These are phyloP conservation scores for Cystoisospora suis DNA, from an alignment of 169 alveolate species.

Conservation along the genomic window DNA sequence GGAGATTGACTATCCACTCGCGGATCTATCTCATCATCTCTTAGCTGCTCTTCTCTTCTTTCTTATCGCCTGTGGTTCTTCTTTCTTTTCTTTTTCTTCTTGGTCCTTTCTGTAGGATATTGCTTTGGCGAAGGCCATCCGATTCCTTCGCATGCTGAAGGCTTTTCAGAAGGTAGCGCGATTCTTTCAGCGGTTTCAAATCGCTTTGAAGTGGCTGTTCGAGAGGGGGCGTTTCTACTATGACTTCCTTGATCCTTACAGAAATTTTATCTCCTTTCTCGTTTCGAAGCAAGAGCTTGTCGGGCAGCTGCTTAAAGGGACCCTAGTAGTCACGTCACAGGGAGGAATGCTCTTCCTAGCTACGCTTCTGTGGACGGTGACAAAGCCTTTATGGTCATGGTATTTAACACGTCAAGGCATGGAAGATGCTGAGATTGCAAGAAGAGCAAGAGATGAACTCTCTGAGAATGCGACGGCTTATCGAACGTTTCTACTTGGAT, in stretches of 20 bases:
- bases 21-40: too few species aligned
- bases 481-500: not conserved
- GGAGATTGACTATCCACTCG: too few species aligned
- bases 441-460: not conserved
- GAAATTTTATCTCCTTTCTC: not conserved
- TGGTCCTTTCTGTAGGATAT: not conserved
- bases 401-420: not conserved
- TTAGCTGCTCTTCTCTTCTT: too few species aligned
- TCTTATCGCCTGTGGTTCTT: too few species aligned
- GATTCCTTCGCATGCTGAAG: conserved; percentile 11
- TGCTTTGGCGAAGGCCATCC: not conserved
- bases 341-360: not conserved
- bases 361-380: not conserved
- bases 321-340: not conserved
- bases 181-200: not conserved
- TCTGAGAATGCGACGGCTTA: not conserved
- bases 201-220: not conserved
- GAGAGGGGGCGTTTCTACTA: not conserved
- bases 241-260: not conserved
- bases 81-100: not conserved
- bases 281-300: not conserved
- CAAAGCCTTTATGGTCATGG: conserved; percentile 7
- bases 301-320: not conserved
- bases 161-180: not conserved
- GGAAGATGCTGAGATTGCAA: not conserved